These are phyloP conservation scores for Cystobasidiaceae sp. DNA, from an alignment of 1,284 basidiomycete species.

Conservation along the genomic window DNA sequence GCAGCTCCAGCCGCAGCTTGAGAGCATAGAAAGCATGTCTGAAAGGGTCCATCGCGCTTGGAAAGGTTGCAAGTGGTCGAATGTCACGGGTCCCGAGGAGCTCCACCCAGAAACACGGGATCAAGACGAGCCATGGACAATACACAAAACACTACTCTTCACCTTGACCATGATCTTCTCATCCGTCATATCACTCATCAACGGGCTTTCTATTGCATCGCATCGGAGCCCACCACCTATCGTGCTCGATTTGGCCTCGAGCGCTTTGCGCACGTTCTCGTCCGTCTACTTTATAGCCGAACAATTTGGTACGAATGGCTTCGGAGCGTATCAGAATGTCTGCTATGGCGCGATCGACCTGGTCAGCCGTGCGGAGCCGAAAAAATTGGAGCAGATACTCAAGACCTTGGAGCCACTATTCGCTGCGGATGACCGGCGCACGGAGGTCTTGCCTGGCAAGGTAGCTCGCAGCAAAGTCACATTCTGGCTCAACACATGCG, in stretches of 20 bases:
- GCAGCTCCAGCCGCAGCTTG: conserved; percentile 16
- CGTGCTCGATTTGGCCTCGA: conserved; percentile 33
- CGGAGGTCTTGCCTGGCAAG: background rate
- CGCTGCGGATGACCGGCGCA: background rate
- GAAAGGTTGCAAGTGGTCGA: conserved; percentile 34
- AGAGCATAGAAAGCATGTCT: conserved; percentile 16
- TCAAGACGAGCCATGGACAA: conserved; percentile 37
- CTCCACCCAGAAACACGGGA: conserved; percentile 33
- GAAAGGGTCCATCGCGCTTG: conserved; percentile 30
- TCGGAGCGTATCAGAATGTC: conserved; percentile 38
- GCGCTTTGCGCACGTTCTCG: conserved; percentile 33
- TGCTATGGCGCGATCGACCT: conserved; percentile 39
- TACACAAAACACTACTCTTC: conserved; percentile 41
- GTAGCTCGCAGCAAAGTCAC: conserved; percentile 21
- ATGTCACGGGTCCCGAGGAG: conserved; percentile 29
- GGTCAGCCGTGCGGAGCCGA: background rate
- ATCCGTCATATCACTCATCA: conserved; percentile 35
- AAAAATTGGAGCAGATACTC: conserved; percentile 28
- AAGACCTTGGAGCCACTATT: conserved; percentile 24
- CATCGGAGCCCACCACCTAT: conserved; percentile 17
- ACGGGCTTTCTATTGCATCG: background rate
- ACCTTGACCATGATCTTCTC: conserved; percentile 38
- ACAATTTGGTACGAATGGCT: conserved; percentile 38
- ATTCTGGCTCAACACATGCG: conserved; percentile 39
- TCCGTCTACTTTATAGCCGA: conserved; percentile 38